Evolutionary conservation across 2,329 filamentous ascomycete genomes (phyloP), one percentile per base, ranked within the genome.

Genomic region (Penicillium sp.): DNA sequence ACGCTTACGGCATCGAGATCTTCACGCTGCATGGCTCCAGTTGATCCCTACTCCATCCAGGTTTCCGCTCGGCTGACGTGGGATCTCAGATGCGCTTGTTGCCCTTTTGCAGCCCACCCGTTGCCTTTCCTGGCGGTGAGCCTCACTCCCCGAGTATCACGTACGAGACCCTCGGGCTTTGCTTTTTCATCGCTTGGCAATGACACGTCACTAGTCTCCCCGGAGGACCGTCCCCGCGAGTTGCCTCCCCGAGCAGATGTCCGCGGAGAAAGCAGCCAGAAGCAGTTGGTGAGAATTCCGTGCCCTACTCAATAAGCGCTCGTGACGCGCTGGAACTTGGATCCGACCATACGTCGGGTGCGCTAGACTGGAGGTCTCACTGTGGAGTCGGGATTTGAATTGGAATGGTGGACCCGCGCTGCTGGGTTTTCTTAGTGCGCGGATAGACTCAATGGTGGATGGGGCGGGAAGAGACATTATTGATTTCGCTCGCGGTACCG

Each of bases 41-140:
- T 35, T 36, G 52, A 57, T 57, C 55, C 22, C 44, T 49, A 46
- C 50, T 53, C 20, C 41, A 40, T 48, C 25, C 14, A 55, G 49
- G 36, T 27, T 27, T 25, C 28, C 40, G 24, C 36, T 49, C 2
- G 18, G 38, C 40, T 48, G 52, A 52, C 46, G 49, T 53, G 50
- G 44, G 49, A 55, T 57, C 49, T 55, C n/a, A 44, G 51, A 50
- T 57, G 16, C 35, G 13, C 35, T 11, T 20, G 2, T 38, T 20
- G 9, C 35, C 35, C 35, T 38, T 20, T 38, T 20, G 35, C 49
- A 24, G 16, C 31, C 48, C 54, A 41, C 16, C 16, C 36, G 46
- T 43, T 43, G 43, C 24, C 22, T 33, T 43, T 36, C 43, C 24
- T 42, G 28, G 48, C 42, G 52, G 45, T 51, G 45, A 48, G 40